Base-by-base conservation (phyloP, 768 basidiomycete species). In the Russula compacta region DNA sequence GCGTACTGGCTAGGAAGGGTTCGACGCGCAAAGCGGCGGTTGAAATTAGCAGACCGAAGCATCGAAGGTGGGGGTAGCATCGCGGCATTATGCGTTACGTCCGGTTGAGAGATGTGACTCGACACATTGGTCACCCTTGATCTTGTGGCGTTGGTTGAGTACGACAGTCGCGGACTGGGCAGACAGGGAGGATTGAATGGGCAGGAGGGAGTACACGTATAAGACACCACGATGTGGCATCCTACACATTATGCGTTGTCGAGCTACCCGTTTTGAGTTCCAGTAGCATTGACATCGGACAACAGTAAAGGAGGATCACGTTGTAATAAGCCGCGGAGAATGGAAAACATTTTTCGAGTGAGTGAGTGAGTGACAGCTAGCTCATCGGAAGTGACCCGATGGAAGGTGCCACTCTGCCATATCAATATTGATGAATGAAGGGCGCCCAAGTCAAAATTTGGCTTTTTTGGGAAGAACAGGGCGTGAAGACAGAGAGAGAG, bases 371-470 rank as follows among this genome's bases (percentile, higher is more conserved):
- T 21, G 49, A 40, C 39, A 42, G 10, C 11, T 6, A 50, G 32
- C 35, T 35, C 43, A 47, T 59, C 58, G 58, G 51, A 14, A 46
- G 19, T 53, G 36, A 53, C 36, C 58, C 58, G 58, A 59, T 39
- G 12, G 17, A 59, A 42, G n/a, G n/a, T n/a, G 14, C 42, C 33
- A 10, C 24, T 1, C 46, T 29, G 33, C n/a, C n/a, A 35, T 24
- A 40, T 17, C 4, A 24, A 15, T 15, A 33, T 42, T 5, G 32
- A 49, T 56, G 10, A 17, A 50, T 32, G 46, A 39, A 42, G 48
- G 19, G 32, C 15, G 48, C 21, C 35, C 24, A 36, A 59, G 32
- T n/a, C 33, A 58, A 50, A 43, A 33, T 32, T n/a, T 46, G 33
- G 21, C 58, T 21, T 21, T 12, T 43, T 51, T 29, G 6, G n/a